A percentile compares a stretch with the other conserved stretches of the same genome.
These are phyloP conservation scores for Chaetomium sp. DNA, from an alignment of 2,329 filamentous ascomycete species.

Conservation along the genomic window DNA sequence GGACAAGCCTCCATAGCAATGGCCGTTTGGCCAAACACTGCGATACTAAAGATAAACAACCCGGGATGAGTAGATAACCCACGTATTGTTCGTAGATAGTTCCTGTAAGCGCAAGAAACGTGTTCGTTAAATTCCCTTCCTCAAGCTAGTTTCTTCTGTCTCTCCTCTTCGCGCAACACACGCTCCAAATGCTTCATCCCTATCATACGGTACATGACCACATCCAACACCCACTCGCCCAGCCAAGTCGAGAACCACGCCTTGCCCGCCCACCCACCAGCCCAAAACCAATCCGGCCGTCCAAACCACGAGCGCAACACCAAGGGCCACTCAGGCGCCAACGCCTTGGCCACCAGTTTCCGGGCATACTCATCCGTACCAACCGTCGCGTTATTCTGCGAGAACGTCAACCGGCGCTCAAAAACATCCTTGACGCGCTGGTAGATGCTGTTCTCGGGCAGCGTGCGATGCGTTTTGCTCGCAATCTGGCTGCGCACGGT, in stretches of 20 bases:
- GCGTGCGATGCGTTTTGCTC: slow-evolving; percentile 32
- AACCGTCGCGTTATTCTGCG: slow-evolving; percentile 42
- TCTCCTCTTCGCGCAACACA: slow-evolving; percentile 25
- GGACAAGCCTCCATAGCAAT: too few species aligned
- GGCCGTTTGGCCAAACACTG: too few species aligned
- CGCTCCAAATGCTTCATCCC: slow-evolving; percentile 25
- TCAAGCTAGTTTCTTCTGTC: slow-evolving; percentile 23
- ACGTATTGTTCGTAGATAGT: too few species aligned
- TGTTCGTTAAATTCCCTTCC: background rate
- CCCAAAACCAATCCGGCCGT: slow-evolving; percentile 39
- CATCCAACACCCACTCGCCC: slow-evolving; percentile 35
- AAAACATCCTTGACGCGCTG: slow-evolving; percentile 40
- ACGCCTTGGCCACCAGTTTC: slow-evolving; percentile 37
- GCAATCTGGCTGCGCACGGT: slow-evolving; percentile 48
- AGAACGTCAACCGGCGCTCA: slow-evolving; percentile 40
- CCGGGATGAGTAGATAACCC: too few species aligned
- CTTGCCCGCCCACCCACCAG: slow-evolving; percentile 28
- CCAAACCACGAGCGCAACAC: slow-evolving; percentile 33
- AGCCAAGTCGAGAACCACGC: slow-evolving; percentile 29
- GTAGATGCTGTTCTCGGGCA: slow-evolving; percentile 44
- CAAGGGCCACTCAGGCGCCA: slow-evolving; percentile 31
- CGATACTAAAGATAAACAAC: too few species aligned
- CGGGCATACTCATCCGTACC: slow-evolving; percentile 38
- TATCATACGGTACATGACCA: slow-evolving; percentile 30
- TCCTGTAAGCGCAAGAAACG: background rate